Evolutionary conservation across 208 protist species (phyloP).

Genomic region (Acanthamoeba lenticulata): DNA sequence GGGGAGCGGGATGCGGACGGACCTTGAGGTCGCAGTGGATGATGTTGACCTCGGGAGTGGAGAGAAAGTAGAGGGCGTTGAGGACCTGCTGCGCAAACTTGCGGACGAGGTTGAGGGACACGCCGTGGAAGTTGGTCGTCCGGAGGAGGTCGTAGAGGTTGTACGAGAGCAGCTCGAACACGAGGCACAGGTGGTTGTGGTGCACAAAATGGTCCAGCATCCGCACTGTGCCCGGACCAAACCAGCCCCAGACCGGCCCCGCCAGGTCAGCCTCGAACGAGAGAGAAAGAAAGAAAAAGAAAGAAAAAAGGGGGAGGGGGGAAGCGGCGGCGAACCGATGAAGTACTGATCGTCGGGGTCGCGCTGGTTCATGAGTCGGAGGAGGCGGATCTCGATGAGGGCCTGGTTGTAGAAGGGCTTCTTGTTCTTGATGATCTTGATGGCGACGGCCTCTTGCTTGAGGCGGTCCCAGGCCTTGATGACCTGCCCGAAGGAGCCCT

Average conservation of each 20-base stretch:
- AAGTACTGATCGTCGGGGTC: conserved; percentile 81
- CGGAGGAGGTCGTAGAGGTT: conserved; percentile 96
- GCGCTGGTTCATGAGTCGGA: conserved; percentile 78
- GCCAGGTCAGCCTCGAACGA: too few species aligned
- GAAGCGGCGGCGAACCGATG: conserved; percentile 57
- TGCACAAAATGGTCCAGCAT: conserved; percentile 84
- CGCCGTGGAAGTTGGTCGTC: conserved; percentile 85
- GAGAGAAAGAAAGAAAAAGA: background rate
- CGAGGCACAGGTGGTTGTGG: conserved; percentile 94
- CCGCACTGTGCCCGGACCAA: conserved; percentile 73
- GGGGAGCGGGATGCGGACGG: background rate
- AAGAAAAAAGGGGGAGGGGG: background rate
- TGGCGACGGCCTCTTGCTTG: conserved; percentile 79
- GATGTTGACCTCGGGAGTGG: conserved; percentile 90
- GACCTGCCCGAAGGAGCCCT: conserved; percentile 87
- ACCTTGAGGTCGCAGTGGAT: conserved; percentile 98
- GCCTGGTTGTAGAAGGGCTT: conserved; percentile 83
- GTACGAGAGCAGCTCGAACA: conserved; percentile 96
- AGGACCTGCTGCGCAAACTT: conserved; percentile 97
- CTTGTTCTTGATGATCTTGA: conserved; percentile 87
- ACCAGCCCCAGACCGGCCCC: too few species aligned
- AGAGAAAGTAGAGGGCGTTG: conserved; percentile 92
- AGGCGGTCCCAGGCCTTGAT: conserved; percentile 77
- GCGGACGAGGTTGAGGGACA: conserved; percentile 88
- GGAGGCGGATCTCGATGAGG: conserved; percentile 84